phyloP scores from a whole-genome alignment of 768 basidiomycete genomes.

The Gloeopeniophorella convolvens region DNA sequence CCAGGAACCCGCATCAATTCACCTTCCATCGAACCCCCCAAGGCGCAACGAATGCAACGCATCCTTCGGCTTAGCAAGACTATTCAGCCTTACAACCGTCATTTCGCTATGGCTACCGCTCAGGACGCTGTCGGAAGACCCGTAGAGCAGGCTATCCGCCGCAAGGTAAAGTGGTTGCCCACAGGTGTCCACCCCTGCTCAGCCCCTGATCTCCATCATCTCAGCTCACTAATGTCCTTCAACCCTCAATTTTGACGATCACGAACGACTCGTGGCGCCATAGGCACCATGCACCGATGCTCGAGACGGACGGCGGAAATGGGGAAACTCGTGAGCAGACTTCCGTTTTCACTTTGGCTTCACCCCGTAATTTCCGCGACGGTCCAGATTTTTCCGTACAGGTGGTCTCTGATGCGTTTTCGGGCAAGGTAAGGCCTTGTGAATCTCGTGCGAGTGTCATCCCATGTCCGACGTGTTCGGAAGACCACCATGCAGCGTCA shows the following conservation, averaged over 20 bases:
- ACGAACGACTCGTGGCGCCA: slow-evolving; percentile 83
- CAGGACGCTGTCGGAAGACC: slow-evolving; percentile 9
- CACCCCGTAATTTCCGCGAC: slow-evolving; percentile 1
- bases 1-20: too few species aligned
- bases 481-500: slow-evolving; percentile 77
- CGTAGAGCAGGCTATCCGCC: slow-evolving; percentile 17
- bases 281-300: slow-evolving; percentile 80
- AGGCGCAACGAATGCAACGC: neutral
- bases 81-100: slow-evolving; percentile 19
- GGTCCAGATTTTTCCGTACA: slow-evolving; percentile 67
- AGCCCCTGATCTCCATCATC: slow-evolving; percentile 19
- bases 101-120: slow-evolving; percentile 20
- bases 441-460: slow-evolving; percentile 2
- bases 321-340: slow-evolving; percentile 71
- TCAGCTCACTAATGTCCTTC: slow-evolving; percentile 57
- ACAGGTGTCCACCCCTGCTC: neutral
- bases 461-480: slow-evolving; percentile 7
- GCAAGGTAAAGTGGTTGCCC: slow-evolving; percentile 22
- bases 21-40: neutral
- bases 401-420: slow-evolving; percentile 65
- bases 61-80: slow-evolving; percentile 17
- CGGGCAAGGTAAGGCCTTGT: slow-evolving; percentile 53
- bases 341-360: slow-evolving; percentile 20
- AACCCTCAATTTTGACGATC: slow-evolving; percentile 58
- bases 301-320: slow-evolving; percentile 54